phyloP scores from a whole-genome alignment of 1,284 basidiomycete genomes.

The Trametes sp. region DNA sequence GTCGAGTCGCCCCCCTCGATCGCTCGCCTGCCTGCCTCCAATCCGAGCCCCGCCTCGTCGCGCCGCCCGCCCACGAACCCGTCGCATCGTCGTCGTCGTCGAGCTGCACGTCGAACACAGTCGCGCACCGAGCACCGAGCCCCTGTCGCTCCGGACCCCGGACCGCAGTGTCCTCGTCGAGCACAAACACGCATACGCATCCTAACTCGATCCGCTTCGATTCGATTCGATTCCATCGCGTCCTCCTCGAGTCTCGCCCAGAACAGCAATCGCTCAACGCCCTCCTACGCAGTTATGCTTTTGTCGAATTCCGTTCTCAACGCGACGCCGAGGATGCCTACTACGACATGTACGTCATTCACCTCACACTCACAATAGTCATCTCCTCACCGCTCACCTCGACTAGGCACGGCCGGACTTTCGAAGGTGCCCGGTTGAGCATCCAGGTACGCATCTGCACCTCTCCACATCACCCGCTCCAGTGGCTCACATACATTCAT shows the following conservation, averaged over 20 bases:
- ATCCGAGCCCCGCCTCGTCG: constrained; percentile 11
- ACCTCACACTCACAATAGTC: neutral
- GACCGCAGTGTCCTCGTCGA: constrained; percentile 27
- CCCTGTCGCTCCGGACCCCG: constrained; percentile 18
- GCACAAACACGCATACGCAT: constrained; percentile 22
- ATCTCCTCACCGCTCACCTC: constrained; percentile 13
- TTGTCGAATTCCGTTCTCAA: constrained; percentile 86
- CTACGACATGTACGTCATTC: constrained; percentile 80
- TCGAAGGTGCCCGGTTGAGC: constrained; percentile 84
- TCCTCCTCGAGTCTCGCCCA: constrained; percentile 34
- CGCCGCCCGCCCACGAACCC: constrained; percentile 6
- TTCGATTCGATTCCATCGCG: constrained; percentile 33
- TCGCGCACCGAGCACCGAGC: constrained; percentile 10
- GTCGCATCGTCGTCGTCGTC: constrained; percentile 19
- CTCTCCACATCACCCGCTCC: neutral
- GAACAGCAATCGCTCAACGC: constrained; percentile 71
- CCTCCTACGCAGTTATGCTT: constrained; percentile 82
- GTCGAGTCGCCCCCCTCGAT: constrained; percentile 41
- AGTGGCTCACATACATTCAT: constrained; percentile 12
- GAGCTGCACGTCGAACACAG: constrained; percentile 15
- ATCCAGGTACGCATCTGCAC: constrained; percentile 66
- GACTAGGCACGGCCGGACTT: constrained; percentile 81
- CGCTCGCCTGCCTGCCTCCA: constrained; percentile 17
- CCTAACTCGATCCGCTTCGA: constrained; percentile 23
- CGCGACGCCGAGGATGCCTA: constrained; percentile 91